Base-by-base conservation (phyloP, 305 asterid species). In the Lippia alba region DNA sequence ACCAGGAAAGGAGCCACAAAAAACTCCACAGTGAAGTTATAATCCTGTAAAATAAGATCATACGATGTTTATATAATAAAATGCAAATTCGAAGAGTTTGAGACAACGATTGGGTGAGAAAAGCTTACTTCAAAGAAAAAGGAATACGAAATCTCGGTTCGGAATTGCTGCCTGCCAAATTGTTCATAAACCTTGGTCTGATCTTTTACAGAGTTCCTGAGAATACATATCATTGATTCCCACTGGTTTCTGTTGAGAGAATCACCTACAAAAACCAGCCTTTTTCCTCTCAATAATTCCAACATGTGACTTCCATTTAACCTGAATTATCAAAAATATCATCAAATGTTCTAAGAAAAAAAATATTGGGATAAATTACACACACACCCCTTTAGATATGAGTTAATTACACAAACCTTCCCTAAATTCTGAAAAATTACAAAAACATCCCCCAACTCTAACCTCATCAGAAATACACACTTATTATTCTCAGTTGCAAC, bases 161-260 rank as follows among this genome's bases (percentile, higher is more conserved):
- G 76, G 66, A 89, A 89, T 58, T 85, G 73, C 50, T 80, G 81
- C 56, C 83, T 75, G 5, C 96, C 96, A 3, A 48, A 64, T 77
- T 76, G 80, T 71, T 89, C 92, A 69, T 82, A 89, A 34, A 87
- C 92, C 46, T 79, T 85, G 61, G 50, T 84, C 74, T 84, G 67
- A 74, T 87, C 83, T 51, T 66, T 74, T 30, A 84, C 84, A 18
- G 85, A 75, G 70, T 78, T 80, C 66, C 82, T 83, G 53, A 89
- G 76, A 7, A 89, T 83, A 82, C 92, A 89, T 59, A 89, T 56
- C 12, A 84, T 86, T 50, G 96, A 89, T 72, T 89, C 96, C 96
- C 96, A 89, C 96, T 86, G 86, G 40, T 89, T 89, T 41, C 96
- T 83, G 24, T 89, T 89, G 17, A 89, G 50, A 18, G 96, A 88